Evolutionary conservation across 768 basidiomycete species (phyloP), one percentile per base, ranked within the genome.

Genomic region (Boletellus sp.): DNA sequence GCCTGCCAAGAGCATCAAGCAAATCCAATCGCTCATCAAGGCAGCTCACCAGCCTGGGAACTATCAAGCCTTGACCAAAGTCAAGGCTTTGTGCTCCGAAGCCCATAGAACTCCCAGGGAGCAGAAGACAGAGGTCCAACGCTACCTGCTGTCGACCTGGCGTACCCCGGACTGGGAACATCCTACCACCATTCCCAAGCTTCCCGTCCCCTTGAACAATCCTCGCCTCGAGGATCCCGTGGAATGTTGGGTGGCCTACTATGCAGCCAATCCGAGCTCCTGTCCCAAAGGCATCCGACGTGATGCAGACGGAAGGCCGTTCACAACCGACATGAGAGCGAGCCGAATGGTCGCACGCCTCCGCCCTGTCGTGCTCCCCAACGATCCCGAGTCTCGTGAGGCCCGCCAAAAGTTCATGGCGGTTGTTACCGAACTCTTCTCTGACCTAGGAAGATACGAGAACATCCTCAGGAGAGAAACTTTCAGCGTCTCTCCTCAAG

Each of bases 291-390:
- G 76, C 45, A 75, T 78, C 49, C 69, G 76, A 44, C 70, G 67
- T 24, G 72, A 73, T 54, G 47, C 61, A 11, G 62, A 65, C 48
- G 68, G 70, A 13, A 64, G 61, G 19, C 76, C 76, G 1, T 58
- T 60, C 55, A 63, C 75, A 35, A 59, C 68, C 6, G 76, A 78
- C 57, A 70, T 78, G 59, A 71, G 66, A 45, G 76, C 76, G 2
- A 76, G 74, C 58, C 71, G 76, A 28, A 70, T 61, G n/a, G 71
- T 78, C 16, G 77, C 76, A 8, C 74, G 74, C n/a, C 73, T 78
- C 23, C 70, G 76, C 34, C 76, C 76, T 2, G 50, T 66, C 12
- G 63, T 70, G 24, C 60, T 67, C 47, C 55, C 61, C 1, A 64
- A 56, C 28, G 68, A 70, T 50, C 51, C 64, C 40, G 70, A 69